phyloP scores from a whole-genome alignment of 2,329 filamentous ascomycete species.

The Furcasterigmium sp. region DNA sequence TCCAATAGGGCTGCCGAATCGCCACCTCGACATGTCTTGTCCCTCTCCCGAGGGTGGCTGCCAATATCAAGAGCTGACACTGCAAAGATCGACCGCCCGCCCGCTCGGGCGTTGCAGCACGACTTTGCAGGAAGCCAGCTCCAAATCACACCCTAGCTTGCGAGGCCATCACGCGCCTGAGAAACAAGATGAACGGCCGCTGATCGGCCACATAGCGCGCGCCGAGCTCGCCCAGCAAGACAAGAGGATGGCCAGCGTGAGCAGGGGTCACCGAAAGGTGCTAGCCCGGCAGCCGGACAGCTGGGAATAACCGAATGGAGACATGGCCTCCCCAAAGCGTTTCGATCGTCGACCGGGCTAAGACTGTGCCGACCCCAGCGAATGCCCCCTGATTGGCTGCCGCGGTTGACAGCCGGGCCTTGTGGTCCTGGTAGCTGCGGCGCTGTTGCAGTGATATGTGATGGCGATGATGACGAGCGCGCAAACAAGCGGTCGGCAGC shows the following conservation, averaged over 20 bases:
- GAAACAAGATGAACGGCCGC: too few species aligned
- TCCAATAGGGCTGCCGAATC: background rate
- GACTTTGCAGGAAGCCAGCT: too few species aligned
- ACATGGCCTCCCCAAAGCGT: slow-evolving; percentile 1
- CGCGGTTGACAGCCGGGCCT: too few species aligned
- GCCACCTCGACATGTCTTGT: background rate
- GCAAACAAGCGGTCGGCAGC: too few species aligned
- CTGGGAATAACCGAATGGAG: slow-evolving; percentile 1
- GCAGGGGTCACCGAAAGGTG: slow-evolving; percentile 1
- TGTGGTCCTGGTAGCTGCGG: background rate
- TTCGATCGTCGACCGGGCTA: background rate
- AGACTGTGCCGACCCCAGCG: background rate
- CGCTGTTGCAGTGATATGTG: background rate
- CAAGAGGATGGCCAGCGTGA: background rate
- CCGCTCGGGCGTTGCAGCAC: too few species aligned
- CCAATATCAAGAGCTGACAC: background rate
- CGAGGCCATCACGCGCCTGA: too few species aligned
- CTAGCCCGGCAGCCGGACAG: slow-evolving; percentile 1
- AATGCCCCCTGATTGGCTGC: background rate
- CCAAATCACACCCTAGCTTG: too few species aligned
- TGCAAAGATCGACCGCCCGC: background rate
- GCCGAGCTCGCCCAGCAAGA: background rate
- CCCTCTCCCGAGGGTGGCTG: background rate
- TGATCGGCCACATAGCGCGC: too few species aligned
- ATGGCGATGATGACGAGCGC: background rate